A percentile compares a stretch with the other conserved stretches of the same genome.
phyloP scores from a whole-genome alignment of 495 filamentous ascomycete species.

The Penicillium paradoxum region DNA sequence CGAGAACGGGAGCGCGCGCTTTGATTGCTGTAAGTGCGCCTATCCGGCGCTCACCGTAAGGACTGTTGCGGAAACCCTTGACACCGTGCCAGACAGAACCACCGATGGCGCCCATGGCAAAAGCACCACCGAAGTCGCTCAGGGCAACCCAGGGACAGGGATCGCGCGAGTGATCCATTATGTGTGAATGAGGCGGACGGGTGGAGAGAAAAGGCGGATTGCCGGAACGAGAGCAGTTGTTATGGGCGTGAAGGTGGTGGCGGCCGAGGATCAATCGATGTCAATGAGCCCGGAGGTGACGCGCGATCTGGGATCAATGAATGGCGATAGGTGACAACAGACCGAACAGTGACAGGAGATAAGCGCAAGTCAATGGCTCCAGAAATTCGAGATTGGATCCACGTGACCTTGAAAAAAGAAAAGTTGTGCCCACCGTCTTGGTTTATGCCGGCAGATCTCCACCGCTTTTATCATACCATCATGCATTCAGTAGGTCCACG shows the following conservation, averaged over 20 bases:
- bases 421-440: background rate
- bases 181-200: background rate
- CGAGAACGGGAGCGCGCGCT: slow-evolving; percentile 88
- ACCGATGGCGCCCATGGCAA: slow-evolving; percentile 92
- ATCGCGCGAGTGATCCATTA: slow-evolving; percentile 92
- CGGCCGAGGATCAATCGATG: background rate
- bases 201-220: background rate
- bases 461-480: too few relatives aligned
- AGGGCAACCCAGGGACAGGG: slow-evolving; percentile 96
- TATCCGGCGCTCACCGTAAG: slow-evolving; percentile 90
- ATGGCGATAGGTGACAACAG: background rate
- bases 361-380: background rate
- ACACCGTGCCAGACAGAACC: slow-evolving; percentile 97
- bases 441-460: too few relatives aligned
- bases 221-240: background rate
- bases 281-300: background rate
- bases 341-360: background rate
- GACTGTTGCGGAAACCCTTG: slow-evolving; percentile 87
- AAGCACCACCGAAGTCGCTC: slow-evolving; percentile 95
- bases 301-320: background rate
- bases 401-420: background rate
- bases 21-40: slow-evolving; percentile 97
- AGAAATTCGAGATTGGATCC: background rate
- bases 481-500: too few relatives aligned
- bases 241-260: background rate